Percentiles rank a stretch among this genome's conserved stretches.
phyloP scores from a whole-genome alignment of 805 yeast species.

The Isabelozyma rhagii region DNA sequence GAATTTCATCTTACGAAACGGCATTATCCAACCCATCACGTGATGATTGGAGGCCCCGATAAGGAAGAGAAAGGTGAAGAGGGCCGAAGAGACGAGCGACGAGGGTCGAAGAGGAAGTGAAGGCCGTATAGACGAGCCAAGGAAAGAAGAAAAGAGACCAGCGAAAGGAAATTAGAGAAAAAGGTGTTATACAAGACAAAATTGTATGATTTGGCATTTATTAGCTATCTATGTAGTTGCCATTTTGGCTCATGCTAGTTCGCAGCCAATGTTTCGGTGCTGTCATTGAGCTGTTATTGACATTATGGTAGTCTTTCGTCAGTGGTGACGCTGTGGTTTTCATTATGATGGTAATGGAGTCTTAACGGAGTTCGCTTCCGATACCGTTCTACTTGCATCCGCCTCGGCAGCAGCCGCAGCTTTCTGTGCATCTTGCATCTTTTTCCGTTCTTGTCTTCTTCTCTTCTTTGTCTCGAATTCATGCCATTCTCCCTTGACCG shows the following conservation, averaged over 20 bases:
- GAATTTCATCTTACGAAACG: neutral
- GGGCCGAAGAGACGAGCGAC: neutral
- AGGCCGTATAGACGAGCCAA: neutral
- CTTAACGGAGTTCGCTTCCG: neutral
- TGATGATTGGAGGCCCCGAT: neutral
- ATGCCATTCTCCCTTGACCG: constrained; percentile 88
- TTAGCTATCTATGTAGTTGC: too few species aligned
- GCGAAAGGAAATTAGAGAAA: neutral
- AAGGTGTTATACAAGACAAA: neutral
- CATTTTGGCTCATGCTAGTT: too few species aligned
- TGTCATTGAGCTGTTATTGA: too few species aligned
- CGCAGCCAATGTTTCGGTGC: too few species aligned
- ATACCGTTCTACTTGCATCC: neutral
- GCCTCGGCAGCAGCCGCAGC: neutral
- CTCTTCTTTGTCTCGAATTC: constrained; percentile 91
- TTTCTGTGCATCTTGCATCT: constrained; percentile 29
- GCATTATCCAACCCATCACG: neutral
- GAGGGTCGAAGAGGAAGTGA: neutral
- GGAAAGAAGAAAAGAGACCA: neutral
- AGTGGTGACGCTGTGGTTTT: too few species aligned
- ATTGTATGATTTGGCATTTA: too few species aligned
- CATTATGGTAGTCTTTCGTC: too few species aligned
- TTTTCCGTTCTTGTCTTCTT: constrained; percentile 48
- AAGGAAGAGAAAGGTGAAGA: neutral
- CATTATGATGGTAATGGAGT: neutral